These are phyloP conservation scores for Plasmodium knowlesi DNA, from an alignment of 169 alveolate genomes.

Conservation along the genomic window DNA sequence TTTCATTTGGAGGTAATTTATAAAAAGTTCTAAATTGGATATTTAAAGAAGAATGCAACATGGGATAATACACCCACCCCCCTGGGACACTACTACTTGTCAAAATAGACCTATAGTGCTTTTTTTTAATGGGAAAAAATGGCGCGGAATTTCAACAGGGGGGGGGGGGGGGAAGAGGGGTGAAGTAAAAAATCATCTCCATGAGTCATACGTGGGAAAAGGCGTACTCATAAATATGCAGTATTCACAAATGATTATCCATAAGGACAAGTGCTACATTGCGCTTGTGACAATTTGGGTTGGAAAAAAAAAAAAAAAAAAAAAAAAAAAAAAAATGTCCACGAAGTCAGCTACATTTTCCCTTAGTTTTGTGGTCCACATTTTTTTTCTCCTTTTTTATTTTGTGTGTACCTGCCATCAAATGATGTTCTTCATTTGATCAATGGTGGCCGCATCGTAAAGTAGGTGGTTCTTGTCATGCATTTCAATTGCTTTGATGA, in stretches of 20 bases:
- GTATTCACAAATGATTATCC: not conserved
- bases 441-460: slow-evolving; percentile 33
- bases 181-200: not conserved
- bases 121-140: not conserved
- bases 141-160: not conserved
- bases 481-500: slow-evolving; percentile 45
- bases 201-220: no score
- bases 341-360: no score
- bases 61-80: not conserved
- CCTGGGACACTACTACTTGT: not conserved
- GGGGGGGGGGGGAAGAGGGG: not conserved
- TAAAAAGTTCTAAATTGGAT: not conserved
- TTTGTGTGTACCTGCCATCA: not conserved
- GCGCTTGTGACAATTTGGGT: not conserved
- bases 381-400: not conserved
- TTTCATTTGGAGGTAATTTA: not conserved
- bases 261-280: not conserved
- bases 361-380: no score
- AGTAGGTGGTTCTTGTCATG: slow-evolving; percentile 49
- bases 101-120: not conserved
- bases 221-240: no score
- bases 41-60: not conserved
- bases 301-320: not conserved
- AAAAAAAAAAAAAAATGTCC: not conserved
- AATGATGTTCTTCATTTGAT: slow-evolving; percentile 44